phyloP scores from a whole-genome alignment of 2,329 filamentous ascomycete genomes.

The Chaetomium sp. region DNA sequence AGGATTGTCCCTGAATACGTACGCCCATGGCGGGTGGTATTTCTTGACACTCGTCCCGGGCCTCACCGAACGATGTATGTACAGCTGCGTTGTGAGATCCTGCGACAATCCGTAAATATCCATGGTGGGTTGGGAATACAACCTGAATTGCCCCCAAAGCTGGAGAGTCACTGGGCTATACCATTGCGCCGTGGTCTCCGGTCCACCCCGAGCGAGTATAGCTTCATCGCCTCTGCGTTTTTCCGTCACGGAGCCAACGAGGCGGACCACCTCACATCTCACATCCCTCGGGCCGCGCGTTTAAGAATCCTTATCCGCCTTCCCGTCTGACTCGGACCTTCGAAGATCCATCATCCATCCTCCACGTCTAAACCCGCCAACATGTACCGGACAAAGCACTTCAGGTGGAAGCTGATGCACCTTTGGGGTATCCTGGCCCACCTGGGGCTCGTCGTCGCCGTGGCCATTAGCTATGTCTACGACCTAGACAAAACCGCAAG shows the following conservation, averaged over 20 bases:
- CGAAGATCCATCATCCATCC: neutral
- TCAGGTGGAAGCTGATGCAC: slow-evolving; percentile 33
- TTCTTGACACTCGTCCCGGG: neutral
- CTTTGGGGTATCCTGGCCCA: slow-evolving; percentile 30
- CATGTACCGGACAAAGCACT: slow-evolving; percentile 29
- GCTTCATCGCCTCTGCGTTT: neutral
- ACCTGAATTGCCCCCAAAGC: neutral
- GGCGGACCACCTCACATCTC: neutral
- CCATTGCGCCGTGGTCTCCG: neutral
- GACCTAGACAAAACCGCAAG: slow-evolving; percentile 18
- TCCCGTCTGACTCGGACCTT: neutral
- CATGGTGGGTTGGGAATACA: neutral
- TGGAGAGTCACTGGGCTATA: neutral
- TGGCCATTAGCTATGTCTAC: slow-evolving; percentile 28
- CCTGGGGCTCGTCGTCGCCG: slow-evolving; percentile 29
- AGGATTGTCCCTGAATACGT: slow-evolving; percentile 2
- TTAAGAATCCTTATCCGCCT: neutral
- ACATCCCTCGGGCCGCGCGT: neutral
- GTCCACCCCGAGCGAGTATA: neutral
- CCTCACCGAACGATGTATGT: neutral
- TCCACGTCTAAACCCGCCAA: neutral
- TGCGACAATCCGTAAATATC: neutral
- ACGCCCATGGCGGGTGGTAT: neutral
- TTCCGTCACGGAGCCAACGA: neutral
- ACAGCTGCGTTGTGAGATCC: neutral